Conservation (phyloP, 352 stramenopile genomes). For the Phytopythium mirpurense region DNA sequence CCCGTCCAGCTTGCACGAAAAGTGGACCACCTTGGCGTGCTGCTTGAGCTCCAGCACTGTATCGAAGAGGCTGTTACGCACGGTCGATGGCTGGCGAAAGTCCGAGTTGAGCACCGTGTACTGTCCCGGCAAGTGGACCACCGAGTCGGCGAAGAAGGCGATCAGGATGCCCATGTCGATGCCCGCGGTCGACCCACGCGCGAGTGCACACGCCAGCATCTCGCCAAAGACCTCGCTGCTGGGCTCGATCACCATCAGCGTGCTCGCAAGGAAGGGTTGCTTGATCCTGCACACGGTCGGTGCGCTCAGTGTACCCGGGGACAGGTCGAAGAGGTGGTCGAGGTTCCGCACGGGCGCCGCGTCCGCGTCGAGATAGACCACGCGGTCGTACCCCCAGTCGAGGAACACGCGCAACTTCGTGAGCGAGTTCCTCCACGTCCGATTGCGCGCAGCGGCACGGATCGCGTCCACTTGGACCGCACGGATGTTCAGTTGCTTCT, state of each 20-base stretch:
- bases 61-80: slow-evolving; percentile 9
- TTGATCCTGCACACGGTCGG: slow-evolving; percentile 17
- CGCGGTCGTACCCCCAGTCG: slow-evolving; percentile 28
- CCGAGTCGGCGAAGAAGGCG: slow-evolving; percentile 14
- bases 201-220: neutral
- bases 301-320: neutral
- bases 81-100: slow-evolving; percentile 12
- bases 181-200: slow-evolving; percentile 7
- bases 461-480: slow-evolving; percentile 17
- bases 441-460: slow-evolving; percentile 4
- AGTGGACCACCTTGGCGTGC: slow-evolving; percentile 9
- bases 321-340: slow-evolving; percentile 4
- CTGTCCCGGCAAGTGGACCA: slow-evolving; percentile 10
- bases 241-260: neutral
- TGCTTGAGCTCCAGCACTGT: slow-evolving; percentile 6
- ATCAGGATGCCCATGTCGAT: slow-evolving; percentile 32
- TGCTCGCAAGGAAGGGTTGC: slow-evolving; percentile 7
- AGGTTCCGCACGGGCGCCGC: slow-evolving; percentile 10
- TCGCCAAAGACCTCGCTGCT: neutral
- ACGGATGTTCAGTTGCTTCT: neutral
- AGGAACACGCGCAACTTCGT: slow-evolving; percentile 29
- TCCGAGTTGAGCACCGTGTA: slow-evolving; percentile 32
- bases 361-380: slow-evolving; percentile 32
- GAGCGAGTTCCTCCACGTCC: slow-evolving; percentile 18
- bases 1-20: slow-evolving; percentile 11